Conservation (phyloP, 352 stramenopile genomes). For the Pythium plurisporium region DNA sequence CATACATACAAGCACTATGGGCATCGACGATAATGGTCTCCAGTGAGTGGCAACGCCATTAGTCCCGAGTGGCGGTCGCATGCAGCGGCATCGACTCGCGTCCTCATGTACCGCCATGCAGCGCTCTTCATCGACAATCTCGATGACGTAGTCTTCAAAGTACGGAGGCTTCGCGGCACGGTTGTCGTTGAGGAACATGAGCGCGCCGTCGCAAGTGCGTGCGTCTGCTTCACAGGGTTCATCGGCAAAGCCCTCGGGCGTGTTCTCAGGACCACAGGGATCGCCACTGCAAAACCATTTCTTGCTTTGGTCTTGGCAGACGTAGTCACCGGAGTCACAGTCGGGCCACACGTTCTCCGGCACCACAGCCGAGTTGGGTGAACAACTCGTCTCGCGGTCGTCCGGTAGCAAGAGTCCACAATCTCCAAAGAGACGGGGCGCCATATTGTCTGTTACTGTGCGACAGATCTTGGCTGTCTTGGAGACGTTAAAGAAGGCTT, state of each 20-base stretch:
- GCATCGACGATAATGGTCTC: neutral
- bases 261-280: slow-evolving; percentile 35
- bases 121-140: slow-evolving; percentile 56
- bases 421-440: slow-evolving; percentile 47
- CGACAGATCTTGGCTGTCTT: slow-evolving; percentile 68
- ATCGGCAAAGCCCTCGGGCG: slow-evolving; percentile 53
- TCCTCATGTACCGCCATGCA: slow-evolving; percentile 37
- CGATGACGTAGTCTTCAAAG: slow-evolving; percentile 61
- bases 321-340: slow-evolving; percentile 48
- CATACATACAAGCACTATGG: neutral
- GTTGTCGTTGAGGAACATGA: slow-evolving; percentile 80
- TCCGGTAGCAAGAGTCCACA: slow-evolving; percentile 59
- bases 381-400: slow-evolving; percentile 52
- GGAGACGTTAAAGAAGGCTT: slow-evolving; percentile 45
- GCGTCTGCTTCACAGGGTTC: slow-evolving; percentile 47
- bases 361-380: slow-evolving; percentile 55
- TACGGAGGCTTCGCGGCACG: slow-evolving; percentile 67
- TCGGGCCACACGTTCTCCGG: slow-evolving; percentile 51
- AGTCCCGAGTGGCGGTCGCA: slow-evolving; percentile 28
- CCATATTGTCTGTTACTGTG: slow-evolving; percentile 41
- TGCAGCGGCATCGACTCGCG: slow-evolving; percentile 39
- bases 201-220: slow-evolving; percentile 49
- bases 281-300: slow-evolving; percentile 57
- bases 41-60: neutral
- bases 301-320: slow-evolving; percentile 38